phyloP scores from a whole-genome alignment of 495 filamentous ascomycete genomes.

The Aeminium ludgeri region DNA sequence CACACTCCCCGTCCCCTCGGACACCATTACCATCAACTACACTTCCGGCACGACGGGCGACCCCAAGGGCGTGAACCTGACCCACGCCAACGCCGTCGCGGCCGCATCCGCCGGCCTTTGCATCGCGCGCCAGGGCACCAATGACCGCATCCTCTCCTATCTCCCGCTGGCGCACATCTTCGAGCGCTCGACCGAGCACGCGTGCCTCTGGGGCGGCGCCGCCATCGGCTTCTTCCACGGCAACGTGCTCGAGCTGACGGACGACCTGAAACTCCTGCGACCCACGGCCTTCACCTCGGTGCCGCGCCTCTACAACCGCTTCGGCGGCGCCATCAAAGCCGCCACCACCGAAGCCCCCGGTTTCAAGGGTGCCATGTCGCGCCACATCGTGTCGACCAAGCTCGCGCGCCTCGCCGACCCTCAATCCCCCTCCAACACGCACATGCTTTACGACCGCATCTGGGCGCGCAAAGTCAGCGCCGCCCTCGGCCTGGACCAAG shows the following conservation, averaged over 20 bases:
- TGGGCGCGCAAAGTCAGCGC: conserved; percentile 80
- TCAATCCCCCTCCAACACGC: conserved; percentile 61
- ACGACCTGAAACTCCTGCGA: conserved; percentile 74
- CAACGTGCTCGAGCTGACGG: conserved; percentile 69
- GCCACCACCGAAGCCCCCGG: conserved; percentile 64
- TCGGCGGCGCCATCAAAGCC: conserved; percentile 62
- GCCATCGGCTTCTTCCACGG: conserved; percentile 91
- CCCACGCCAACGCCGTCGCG: conserved; percentile 64
- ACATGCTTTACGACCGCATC: conserved; percentile 78
- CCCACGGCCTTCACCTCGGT: conserved; percentile 79
- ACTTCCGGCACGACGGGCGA: conserved; percentile 90
- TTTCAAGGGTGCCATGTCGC: conserved; percentile 64
- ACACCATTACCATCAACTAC: conserved; percentile 91
- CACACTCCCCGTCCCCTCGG: conserved; percentile 53
- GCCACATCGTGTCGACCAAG: conserved; percentile 65
- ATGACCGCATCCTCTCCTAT: conserved; percentile 63
- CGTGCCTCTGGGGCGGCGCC: conserved; percentile 50
- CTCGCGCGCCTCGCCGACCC: conserved; percentile 52
- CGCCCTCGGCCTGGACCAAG: conserved; percentile 62
- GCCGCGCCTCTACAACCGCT: conserved; percentile 83
- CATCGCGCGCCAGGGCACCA: conserved; percentile 30
- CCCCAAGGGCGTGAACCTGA: conserved; percentile 84
- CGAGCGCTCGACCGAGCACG: conserved; percentile 67
- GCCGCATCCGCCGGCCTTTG: conserved; percentile 43
- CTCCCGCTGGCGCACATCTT: conserved; percentile 92